Conservation (phyloP, 768 basidiomycete genomes). For the Neoboletus magnificus region DNA sequence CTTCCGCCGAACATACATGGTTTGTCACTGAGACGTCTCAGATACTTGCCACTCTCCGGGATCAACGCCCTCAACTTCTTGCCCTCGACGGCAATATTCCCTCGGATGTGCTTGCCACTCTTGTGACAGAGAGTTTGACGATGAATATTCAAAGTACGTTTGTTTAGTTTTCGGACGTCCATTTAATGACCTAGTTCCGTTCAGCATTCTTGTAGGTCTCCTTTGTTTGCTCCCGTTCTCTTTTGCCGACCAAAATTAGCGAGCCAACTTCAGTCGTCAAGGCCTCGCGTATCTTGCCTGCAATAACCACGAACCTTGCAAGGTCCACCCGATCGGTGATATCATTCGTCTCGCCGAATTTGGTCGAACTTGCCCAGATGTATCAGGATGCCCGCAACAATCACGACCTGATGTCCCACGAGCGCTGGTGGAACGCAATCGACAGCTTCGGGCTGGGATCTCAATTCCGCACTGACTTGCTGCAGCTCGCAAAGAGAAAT, state of each 20-base stretch:
- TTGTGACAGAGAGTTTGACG: constrained; percentile 52
- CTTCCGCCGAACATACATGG: background rate
- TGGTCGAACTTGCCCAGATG: constrained; percentile 67
- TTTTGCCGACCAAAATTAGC: constrained; percentile 37
- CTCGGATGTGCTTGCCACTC: constrained; percentile 43
- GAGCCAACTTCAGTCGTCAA: constrained; percentile 94
- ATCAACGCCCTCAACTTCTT: constrained; percentile 53
- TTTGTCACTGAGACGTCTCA: constrained; percentile 24
- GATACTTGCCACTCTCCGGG: constrained; percentile 50
- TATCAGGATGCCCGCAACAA: constrained; percentile 49
- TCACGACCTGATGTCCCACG: constrained; percentile 49
- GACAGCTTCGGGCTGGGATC: constrained; percentile 65
- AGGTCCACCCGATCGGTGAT: constrained; percentile 44
- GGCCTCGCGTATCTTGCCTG: constrained; percentile 64
- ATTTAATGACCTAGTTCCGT: constrained; percentile 3
- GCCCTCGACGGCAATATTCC: constrained; percentile 78
- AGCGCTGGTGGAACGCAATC: constrained; percentile 62
- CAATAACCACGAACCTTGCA: constrained; percentile 43
- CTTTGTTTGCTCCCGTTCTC: background rate
- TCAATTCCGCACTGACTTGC: constrained; percentile 63
- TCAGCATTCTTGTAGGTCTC: constrained; percentile 72
- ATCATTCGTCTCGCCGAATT: constrained; percentile 80
- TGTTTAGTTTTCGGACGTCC: background rate
- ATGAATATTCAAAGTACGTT: constrained; percentile 53
- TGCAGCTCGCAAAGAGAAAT: constrained; percentile 49